Evolutionary conservation across 345 rosid species (phyloP).

Genomic region (Iberis pinnata): DNA sequence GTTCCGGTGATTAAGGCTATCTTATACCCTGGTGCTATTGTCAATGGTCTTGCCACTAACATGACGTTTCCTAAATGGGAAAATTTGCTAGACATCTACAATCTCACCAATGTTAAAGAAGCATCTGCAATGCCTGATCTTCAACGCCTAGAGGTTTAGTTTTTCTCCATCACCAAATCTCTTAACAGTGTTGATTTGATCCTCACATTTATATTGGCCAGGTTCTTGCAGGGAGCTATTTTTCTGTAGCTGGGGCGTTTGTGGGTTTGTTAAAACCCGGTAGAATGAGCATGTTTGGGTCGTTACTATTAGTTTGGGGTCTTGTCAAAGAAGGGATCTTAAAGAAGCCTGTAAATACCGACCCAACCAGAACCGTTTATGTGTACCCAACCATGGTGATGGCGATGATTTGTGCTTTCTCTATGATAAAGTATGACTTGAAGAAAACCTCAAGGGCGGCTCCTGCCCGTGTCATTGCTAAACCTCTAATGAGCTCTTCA

Average conservation of each 20-base stretch:
- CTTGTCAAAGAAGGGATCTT: conserved; percentile 86
- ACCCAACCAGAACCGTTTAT: conserved; percentile 57
- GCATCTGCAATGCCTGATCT: conserved; percentile 75
- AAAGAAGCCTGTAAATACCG: conserved; percentile 64
- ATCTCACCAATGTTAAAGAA: conserved; percentile 61
- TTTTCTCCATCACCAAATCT: not conserved
- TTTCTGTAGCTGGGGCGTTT: conserved; percentile 80
- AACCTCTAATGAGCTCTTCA: conserved; percentile 68
- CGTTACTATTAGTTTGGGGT: conserved; percentile 76
- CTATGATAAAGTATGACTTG: conserved; percentile 69
- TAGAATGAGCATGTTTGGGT: conserved; percentile 95
- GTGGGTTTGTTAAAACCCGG: conserved; percentile 76
- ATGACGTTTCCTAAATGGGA: conserved; percentile 72
- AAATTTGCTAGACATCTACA: conserved; percentile 51
- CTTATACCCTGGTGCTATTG: conserved; percentile 77
- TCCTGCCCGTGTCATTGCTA: conserved; percentile 61
- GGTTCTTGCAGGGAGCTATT: conserved; percentile 96
- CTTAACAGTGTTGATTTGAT: not conserved
- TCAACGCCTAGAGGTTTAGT: conserved; percentile 77
- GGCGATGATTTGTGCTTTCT: conserved; percentile 72
- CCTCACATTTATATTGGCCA: conserved; percentile 24
- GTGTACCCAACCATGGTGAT: conserved; percentile 79
- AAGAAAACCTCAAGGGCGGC: conserved; percentile 60
- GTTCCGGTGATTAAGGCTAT: conserved; percentile 66
- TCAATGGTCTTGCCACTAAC: conserved; percentile 47